These are phyloP conservation scores for Paramecium sonneborni DNA, from an alignment of 73 alveolate species.

Conservation along the genomic window DNA sequence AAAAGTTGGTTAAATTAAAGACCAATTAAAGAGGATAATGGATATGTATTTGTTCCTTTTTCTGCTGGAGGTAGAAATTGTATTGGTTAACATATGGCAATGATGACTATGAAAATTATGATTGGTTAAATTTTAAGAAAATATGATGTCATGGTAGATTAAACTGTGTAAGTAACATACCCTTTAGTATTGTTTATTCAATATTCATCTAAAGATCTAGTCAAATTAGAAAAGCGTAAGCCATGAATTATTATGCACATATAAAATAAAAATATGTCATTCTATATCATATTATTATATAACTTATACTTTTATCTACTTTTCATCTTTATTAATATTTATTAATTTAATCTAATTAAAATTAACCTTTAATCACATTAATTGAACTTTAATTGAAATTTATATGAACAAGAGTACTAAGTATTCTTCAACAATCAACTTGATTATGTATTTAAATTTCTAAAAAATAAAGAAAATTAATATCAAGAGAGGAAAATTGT, in stretches of 20 bases:
- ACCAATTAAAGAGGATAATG: background rate
- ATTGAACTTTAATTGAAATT: conserved; percentile 19
- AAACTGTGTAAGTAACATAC: background rate
- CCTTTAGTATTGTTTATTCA: background rate
- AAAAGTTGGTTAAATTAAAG: conserved; percentile 13
- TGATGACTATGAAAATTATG: conserved; percentile 31
- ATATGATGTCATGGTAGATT: background rate
- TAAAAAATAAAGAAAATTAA: background rate
- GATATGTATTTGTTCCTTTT: conserved; percentile 50
- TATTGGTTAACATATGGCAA: conserved; percentile 63
- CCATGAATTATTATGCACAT: background rate
- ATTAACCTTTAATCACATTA: background rate
- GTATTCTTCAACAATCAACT: background rate
- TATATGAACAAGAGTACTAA: conserved; percentile 41
- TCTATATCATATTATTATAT: background rate
- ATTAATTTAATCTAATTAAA: background rate
- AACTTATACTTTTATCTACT: background rate
- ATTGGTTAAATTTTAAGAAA: background rate
- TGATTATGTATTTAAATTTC: background rate
- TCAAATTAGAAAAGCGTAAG: background rate
- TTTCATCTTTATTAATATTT: background rate
- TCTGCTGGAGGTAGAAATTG: conserved; percentile 71
- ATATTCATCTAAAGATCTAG: background rate
- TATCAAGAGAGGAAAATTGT: conserved; percentile 9
- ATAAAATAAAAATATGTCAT: background rate